A percentile compares a stretch with the other conserved stretches of the same genome.
phyloP scores from a whole-genome alignment of 1,284 basidiomycete species.

The Amylostereum areolatum region DNA sequence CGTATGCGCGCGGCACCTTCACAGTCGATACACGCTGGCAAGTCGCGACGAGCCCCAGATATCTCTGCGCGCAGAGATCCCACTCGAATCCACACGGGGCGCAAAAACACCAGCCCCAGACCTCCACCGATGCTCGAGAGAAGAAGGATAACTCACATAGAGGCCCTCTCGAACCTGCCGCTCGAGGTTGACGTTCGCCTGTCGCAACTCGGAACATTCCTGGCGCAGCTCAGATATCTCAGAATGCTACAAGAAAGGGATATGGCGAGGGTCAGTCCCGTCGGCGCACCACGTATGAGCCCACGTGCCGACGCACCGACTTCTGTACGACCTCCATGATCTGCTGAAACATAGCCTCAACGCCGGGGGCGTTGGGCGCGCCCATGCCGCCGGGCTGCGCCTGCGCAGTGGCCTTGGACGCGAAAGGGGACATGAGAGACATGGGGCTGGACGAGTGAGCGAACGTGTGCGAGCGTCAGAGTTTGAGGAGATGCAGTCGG shows the following conservation, averaged over 20 bases:
- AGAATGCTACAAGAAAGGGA: slow-evolving; percentile 36
- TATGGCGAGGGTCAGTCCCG: neutral
- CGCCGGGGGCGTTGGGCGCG: slow-evolving; percentile 16
- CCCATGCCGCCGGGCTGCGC: neutral
- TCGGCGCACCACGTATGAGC: neutral
- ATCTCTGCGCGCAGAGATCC: too few species aligned
- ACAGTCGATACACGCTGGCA: too few species aligned
- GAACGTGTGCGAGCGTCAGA: too few species aligned
- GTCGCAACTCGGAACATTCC: slow-evolving; percentile 67
- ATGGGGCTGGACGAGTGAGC: too few species aligned
- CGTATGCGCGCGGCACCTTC: too few species aligned
- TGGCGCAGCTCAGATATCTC: slow-evolving; percentile 67
- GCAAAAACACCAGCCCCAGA: too few species aligned
- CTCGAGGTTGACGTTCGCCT: slow-evolving; percentile 67
- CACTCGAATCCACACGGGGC: too few species aligned
- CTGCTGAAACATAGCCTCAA: slow-evolving; percentile 69
- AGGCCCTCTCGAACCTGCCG: slow-evolving; percentile 55
- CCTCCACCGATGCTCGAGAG: too few species aligned
- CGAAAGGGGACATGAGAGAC: neutral
- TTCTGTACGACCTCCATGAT: slow-evolving; percentile 67
- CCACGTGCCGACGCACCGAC: slow-evolving; percentile 46
- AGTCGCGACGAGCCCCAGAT: too few species aligned
- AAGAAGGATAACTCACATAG: too few species aligned
- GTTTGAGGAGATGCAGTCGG: too few species aligned
- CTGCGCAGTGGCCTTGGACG: slow-evolving; percentile 15